A percentile compares a stretch with the other conserved stretches of the same genome.
phyloP scores from a whole-genome alignment of 345 rosid genomes.

The Cardamine resedifolia region DNA sequence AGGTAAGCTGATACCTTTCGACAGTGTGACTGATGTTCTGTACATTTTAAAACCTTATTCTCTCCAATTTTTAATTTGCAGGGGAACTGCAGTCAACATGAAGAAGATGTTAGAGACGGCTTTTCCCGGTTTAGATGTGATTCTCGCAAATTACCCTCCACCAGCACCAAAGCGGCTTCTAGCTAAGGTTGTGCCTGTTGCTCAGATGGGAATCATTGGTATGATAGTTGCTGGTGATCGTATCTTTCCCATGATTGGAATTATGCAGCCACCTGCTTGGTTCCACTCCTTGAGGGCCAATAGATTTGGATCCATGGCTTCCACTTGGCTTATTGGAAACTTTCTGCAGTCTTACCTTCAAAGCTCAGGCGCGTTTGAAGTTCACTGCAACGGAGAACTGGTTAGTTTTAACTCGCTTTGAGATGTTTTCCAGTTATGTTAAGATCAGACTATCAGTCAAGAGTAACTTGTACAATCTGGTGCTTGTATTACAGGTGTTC shows the following conservation, averaged over 20 bases:
- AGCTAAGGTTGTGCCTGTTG: slow-evolving; percentile 63
- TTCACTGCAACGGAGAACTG: slow-evolving; percentile 60
- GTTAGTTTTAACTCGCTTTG: slow-evolving; percentile 40
- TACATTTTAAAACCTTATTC: neutral
- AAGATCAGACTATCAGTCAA: neutral
- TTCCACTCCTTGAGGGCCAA: slow-evolving; percentile 68
- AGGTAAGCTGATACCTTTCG: slow-evolving; percentile 1
- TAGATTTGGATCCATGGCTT: slow-evolving; percentile 82
- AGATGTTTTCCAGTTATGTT: neutral
- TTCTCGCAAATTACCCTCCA: slow-evolving; percentile 78
- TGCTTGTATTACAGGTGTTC: slow-evolving; percentile 53
- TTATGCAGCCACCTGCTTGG: slow-evolving; percentile 71
- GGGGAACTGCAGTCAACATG: slow-evolving; percentile 79
- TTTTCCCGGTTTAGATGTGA: slow-evolving; percentile 76
- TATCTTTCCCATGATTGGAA: slow-evolving; percentile 70
- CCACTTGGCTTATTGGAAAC: slow-evolving; percentile 88
- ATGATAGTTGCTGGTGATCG: slow-evolving; percentile 78
- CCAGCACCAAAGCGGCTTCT: slow-evolving; percentile 67
- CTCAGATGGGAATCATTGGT: slow-evolving; percentile 72
- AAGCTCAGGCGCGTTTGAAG: slow-evolving; percentile 92
- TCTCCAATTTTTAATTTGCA: slow-evolving; percentile 8
- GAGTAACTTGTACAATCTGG: neutral
- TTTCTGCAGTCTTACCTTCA: slow-evolving; percentile 77
- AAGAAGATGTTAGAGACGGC: slow-evolving; percentile 78
- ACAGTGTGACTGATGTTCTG: neutral